Conservation (phyloP, 441 rosid species). For the Melastoma candidum region DNA sequence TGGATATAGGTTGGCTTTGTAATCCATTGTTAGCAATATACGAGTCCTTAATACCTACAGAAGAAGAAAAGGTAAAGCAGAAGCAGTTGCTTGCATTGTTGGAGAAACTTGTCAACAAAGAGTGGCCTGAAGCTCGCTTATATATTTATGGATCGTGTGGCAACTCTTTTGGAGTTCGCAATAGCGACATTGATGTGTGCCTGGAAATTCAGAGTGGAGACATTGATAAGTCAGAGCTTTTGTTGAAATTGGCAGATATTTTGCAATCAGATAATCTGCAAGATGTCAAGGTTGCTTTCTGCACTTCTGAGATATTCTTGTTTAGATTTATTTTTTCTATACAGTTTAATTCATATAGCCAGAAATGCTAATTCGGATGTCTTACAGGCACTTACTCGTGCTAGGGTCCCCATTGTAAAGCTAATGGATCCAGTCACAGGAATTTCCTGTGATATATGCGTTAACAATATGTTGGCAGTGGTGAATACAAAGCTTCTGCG, state of each 20-base stretch:
- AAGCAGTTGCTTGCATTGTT: constrained; percentile 50
- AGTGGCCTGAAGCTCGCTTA: constrained; percentile 82
- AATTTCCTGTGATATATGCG: constrained; percentile 89
- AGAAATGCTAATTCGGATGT: constrained; percentile 9
- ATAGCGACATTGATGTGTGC: constrained; percentile 93
- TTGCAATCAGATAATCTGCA: constrained; percentile 73
- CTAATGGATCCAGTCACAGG: constrained; percentile 92
- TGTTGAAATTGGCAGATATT: constrained; percentile 74
- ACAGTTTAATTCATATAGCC: no score
- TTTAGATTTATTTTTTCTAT: no score
- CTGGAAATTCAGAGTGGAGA: constrained; percentile 52
- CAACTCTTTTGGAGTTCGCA: constrained; percentile 76
- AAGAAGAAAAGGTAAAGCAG: constrained; percentile 79
- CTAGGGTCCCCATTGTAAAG: constrained; percentile 94
- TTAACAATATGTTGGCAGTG: constrained; percentile 87
- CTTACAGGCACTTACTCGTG: constrained; percentile 74
- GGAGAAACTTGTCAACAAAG: constrained; percentile 62
- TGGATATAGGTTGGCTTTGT: constrained; percentile 53
- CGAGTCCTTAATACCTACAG: constrained; percentile 63
- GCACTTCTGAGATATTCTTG: constrained; percentile 1
- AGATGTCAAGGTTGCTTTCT: constrained; percentile 68
- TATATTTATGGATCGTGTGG: constrained; percentile 95
- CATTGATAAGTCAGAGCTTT: constrained; percentile 54
- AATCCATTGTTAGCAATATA: constrained; percentile 51
- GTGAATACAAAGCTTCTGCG: constrained; percentile 89